Base-by-base conservation (phyloP, 352 stramenopile species). In the Aphanomyces stellatus region DNA sequence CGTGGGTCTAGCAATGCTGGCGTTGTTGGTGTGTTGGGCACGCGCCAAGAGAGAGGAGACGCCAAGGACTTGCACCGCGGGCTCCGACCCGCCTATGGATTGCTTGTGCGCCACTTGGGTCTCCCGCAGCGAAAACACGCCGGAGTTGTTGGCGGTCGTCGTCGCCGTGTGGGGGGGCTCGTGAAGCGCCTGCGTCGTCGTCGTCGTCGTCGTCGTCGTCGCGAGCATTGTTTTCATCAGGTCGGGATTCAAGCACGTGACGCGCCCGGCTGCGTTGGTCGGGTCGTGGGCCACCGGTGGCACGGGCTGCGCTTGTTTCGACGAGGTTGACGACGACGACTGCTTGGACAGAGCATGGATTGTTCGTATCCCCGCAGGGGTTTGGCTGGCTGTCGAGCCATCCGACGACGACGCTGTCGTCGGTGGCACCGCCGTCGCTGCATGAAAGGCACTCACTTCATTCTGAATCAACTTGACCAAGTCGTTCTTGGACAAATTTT, bases 401-500 rank as follows among this genome's bases (percentile, higher is more conserved):
- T 28, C 13, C 10, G 49, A 13, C 8, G 42, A 13, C 25, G 42
- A 15, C 10, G 30, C 49, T 57, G 49, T n/a, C 6, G 11, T 57
- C 1, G 49, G 49, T 22, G 49, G 15, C 30, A 24, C 7, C 49
- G 27, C 33, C 49, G 49, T 49, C 33, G 25, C n/a, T 17, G 19
- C 40, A 24, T 46, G 74, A 27, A 88, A 84, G 0, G 66, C 74
- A 13, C 89, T 75, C 24, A 90, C 83, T 59, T 92, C 78, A 37
- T 88, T 80, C 57, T 90, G 72, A 27, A 90, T 88, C 17, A 92
- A 67, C 34, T 81, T 72, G 2, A 78, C 77, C 0, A 92, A 70
- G 62, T 92, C 83, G 62, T 79, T 70, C 55, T 85, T 88, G 15
- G 67, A 88, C 37, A 90, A 69, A 49, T 89, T 89, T 60, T 89